Evolutionary conservation across 768 basidiomycete species (phyloP).

Genomic region (Amanita subjunquillea): DNA sequence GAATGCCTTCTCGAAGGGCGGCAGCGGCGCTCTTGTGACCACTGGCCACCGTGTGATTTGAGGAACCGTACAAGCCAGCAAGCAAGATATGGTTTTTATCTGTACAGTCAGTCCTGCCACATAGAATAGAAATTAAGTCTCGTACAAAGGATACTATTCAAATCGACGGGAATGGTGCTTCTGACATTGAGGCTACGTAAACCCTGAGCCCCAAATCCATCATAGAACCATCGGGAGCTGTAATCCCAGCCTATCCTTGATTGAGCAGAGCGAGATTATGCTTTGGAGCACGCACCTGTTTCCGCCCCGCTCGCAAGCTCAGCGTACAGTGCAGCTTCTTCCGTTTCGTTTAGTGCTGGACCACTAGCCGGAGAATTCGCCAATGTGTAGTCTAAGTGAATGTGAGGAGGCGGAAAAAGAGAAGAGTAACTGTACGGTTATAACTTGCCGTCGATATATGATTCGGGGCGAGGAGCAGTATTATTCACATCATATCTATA

Average conservation of each 20-base stretch:
- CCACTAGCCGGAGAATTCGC: constrained; percentile 53
- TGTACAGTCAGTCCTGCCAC: constrained; percentile 14
- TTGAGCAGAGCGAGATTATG: background rate
- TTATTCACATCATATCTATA: constrained; percentile 73
- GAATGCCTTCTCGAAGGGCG: constrained; percentile 52
- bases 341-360: constrained; percentile 47
- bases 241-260: constrained; percentile 35
- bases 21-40: constrained; percentile 49
- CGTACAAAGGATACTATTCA: constrained; percentile 83
- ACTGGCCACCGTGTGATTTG: constrained; percentile 30
- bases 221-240: constrained; percentile 38
- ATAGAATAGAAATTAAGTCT: constrained; percentile 8
- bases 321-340: constrained; percentile 61
- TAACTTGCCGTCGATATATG: constrained; percentile 51
- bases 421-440: constrained; percentile 1
- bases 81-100: constrained; percentile 56
- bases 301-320: constrained; percentile 89
- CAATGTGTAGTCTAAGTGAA: constrained; percentile 56
- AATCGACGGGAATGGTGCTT: constrained; percentile 59
- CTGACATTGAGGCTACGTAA: constrained; percentile 65
- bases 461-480: constrained; percentile 84
- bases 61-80: constrained; percentile 46
- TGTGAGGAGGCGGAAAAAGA: background rate
- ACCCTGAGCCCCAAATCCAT: constrained; percentile 32
- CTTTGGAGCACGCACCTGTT: constrained; percentile 35